Evolutionary conservation across 495 filamentous ascomycete species (phyloP).

Genomic region (Xylaria castorea): DNA sequence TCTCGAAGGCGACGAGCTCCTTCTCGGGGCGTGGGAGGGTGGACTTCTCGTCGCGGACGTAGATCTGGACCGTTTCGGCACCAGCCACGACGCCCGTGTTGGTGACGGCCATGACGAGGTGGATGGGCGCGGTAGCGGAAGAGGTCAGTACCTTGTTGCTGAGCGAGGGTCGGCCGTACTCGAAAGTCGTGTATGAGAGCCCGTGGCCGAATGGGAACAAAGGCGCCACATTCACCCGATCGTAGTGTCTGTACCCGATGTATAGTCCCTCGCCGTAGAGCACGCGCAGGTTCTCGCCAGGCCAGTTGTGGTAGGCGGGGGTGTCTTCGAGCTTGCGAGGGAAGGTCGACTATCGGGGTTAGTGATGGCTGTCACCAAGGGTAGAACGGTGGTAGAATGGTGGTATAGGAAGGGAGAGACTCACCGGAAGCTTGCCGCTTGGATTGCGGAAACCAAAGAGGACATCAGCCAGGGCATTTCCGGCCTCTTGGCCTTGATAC

Average conservation of each 20-base stretch:
- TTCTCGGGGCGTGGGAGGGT: constrained; percentile 72
- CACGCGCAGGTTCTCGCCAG: constrained; percentile 76
- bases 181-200: constrained; percentile 80
- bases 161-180: constrained; percentile 67
- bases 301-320: constrained; percentile 84
- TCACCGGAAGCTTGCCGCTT: constrained; percentile 80
- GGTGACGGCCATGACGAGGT: constrained; percentile 67
- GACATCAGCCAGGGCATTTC: constrained; percentile 84
- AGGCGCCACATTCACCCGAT: constrained; percentile 67
- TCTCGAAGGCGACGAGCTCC: constrained; percentile 81
- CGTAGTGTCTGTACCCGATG: constrained; percentile 85
- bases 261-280: constrained; percentile 86
- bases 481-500: constrained; percentile 89
- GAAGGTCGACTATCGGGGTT: constrained; percentile 59
- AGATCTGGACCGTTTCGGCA: constrained; percentile 81
- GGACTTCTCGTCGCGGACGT: constrained; percentile 64
- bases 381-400: too few species aligned
- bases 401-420: constrained; percentile 16
- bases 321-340: constrained; percentile 78
- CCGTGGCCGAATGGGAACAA: constrained; percentile 86
- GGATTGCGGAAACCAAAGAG: constrained; percentile 85
- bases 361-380: constrained; percentile 38
- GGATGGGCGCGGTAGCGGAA: constrained; percentile 56
- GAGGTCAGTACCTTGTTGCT: constrained; percentile 55
- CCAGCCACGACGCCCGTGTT: constrained; percentile 72